A percentile compares a stretch with the other conserved stretches of the same genome.
These are phyloP conservation scores for Globisporangium perplexum DNA, from an alignment of 352 stramenopile species.

Conservation along the genomic window DNA sequence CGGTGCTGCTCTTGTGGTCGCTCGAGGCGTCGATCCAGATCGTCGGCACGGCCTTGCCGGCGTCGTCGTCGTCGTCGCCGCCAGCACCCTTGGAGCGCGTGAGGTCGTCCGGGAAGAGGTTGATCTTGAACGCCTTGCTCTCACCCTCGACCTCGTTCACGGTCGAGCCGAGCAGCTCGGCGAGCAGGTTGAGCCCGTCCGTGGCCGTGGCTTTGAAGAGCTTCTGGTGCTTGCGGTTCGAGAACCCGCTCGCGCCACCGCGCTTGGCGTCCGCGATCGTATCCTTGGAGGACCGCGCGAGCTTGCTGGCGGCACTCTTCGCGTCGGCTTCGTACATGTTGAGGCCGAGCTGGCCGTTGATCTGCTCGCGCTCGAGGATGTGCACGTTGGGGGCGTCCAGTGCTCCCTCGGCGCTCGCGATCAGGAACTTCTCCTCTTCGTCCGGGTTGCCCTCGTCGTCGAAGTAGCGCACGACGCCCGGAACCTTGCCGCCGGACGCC, in stretches of 20 bases:
- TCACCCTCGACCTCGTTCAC: constrained; percentile 42
- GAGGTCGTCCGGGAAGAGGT: constrained; percentile 65
- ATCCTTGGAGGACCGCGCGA: constrained; percentile 42
- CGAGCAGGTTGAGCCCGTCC: constrained; percentile 84
- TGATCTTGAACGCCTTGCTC: constrained; percentile 66
- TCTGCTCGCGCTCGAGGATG: constrained; percentile 56
- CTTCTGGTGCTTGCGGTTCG: constrained; percentile 39
- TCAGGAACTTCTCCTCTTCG: constrained; percentile 62
- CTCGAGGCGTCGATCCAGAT: constrained; percentile 82
- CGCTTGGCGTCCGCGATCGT: constrained; percentile 60
- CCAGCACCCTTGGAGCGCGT: constrained; percentile 23
- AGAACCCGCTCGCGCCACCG: constrained; percentile 24
- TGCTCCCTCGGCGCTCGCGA: constrained; percentile 44
- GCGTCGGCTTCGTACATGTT: constrained; percentile 86
- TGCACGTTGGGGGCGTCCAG: constrained; percentile 41
- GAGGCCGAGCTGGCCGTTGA: constrained; percentile 52
- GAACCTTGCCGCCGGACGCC: constrained; percentile 52
- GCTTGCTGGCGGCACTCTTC: constrained; percentile 22
- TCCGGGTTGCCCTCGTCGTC: constrained; percentile 52
- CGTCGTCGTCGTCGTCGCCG: constrained; percentile 28
- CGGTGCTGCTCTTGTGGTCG: constrained; percentile 50
- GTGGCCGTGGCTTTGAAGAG: constrained; percentile 69
- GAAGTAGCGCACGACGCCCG: constrained; percentile 66
- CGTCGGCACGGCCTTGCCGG: constrained; percentile 56
- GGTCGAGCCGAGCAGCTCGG: constrained; percentile 66